Evolutionary conservation across 2,329 filamentous ascomycete genomes (phyloP).

Genomic region (Akanthomyces muscarius): DNA sequence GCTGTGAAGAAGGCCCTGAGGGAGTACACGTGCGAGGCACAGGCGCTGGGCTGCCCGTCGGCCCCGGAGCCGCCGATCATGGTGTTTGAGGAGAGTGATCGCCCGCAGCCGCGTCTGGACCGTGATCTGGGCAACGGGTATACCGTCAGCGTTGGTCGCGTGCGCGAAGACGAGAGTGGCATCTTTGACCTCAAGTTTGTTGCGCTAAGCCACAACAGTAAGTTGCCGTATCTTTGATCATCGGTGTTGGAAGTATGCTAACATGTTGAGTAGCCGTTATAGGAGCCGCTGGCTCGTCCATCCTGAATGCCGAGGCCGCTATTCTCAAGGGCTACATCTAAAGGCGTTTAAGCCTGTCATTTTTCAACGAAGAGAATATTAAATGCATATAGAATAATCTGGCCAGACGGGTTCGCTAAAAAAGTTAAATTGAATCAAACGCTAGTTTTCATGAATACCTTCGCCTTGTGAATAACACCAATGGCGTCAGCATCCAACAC

Average conservation of each 20-base stretch:
- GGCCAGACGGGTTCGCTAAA: background rate
- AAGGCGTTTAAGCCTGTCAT: conserved; percentile 8
- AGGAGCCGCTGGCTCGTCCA: conserved; percentile 91
- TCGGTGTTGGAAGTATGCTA: background rate
- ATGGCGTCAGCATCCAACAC: background rate
- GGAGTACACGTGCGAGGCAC: conserved; percentile 76
- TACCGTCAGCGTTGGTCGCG: conserved; percentile 82
- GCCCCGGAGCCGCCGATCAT: conserved; percentile 77
- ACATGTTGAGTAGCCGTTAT: conserved; percentile 63
- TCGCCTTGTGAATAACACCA: background rate
- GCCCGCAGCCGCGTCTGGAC: conserved; percentile 88
- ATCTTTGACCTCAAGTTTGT: conserved; percentile 96
- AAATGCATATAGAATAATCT: background rate
- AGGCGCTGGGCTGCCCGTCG: conserved; percentile 79
- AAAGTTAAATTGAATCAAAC: background rate
- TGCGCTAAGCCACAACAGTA: conserved; percentile 76
- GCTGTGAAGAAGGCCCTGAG: conserved; percentile 76
- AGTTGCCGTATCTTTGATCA: conserved; percentile 26
- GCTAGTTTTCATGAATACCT: background rate
- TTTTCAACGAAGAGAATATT: background rate
- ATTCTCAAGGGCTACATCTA: conserved; percentile 83
- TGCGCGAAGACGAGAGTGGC: conserved; percentile 79
- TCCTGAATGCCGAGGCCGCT: conserved; percentile 89
- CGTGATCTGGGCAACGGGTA: conserved; percentile 82
- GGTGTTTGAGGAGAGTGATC: conserved; percentile 84